Base-by-base conservation (phyloP, 108 stramenopile genomes). In the Hondaea fermentalgiana region DNA sequence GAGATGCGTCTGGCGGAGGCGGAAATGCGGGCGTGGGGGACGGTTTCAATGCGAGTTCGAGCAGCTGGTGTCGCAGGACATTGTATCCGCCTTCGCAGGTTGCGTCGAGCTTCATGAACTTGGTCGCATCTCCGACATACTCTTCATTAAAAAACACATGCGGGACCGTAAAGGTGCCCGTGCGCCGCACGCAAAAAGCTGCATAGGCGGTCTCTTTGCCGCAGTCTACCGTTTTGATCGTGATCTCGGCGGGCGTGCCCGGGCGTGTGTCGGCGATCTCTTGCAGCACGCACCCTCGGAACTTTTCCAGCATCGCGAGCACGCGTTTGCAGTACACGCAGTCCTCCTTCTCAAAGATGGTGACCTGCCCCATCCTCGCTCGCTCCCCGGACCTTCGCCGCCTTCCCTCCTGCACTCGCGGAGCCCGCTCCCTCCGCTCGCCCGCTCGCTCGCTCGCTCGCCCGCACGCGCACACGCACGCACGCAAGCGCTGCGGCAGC, bases 291-390 rank as follows among this genome's bases (percentile, higher is more conserved):
- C 76, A 83, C 14, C n/a, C 76, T 10, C 51, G 45, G 51, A 83
- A 83, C 76, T 83, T 83, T 35, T 83, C 76, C 49, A 83, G 45
- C 45, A 83, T 83, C 51, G 49, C 76, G 6, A 53, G 76, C 76
- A 83, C 76, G 25, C 51, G 45, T 17, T 53, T 47, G 76, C 76
- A 83, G 76, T 83, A 83, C 51, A 53, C 45, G 76, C 76, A 83
- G 51, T 83, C 28, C 19, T 83, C 76, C 76, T 83, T 83, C 76
- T 83, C 76, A 3, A 83, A 83, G n/a, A 83, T 83, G 49, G 76
- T 83, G 12, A 83, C 51, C 76, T 53, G 76, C 10, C 76, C 76
- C 76, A 83, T 83, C 35, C 35, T 35, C 35, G 35, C 35, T 35
- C 35, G 35, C 35, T 35, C 35, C 35, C 35, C 2, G 35, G 35